Conservation (phyloP, 2,329 filamentous ascomycete species). For the Penicillium thymicola region DNA sequence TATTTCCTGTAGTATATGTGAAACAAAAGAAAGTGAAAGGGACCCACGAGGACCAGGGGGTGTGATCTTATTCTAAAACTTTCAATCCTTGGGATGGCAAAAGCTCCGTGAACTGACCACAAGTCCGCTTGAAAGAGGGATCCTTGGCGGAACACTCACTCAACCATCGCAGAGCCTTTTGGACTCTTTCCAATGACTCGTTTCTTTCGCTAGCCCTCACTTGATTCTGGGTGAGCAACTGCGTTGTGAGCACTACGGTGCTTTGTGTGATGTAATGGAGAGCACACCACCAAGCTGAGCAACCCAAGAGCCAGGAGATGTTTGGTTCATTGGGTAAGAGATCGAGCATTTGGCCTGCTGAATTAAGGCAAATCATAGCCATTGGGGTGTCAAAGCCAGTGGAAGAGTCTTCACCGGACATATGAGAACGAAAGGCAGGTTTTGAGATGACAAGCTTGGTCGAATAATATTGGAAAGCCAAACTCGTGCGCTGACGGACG, state of each 20-base stretch:
- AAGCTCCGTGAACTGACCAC: slow-evolving; percentile 29
- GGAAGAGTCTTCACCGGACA: slow-evolving; percentile 16
- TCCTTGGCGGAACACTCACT: slow-evolving; percentile 34
- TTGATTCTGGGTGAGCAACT: slow-evolving; percentile 33
- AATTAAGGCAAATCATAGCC: slow-evolving; percentile 35
- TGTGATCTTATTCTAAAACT: not conserved
- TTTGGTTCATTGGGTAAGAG: slow-evolving; percentile 37
- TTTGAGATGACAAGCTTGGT: slow-evolving; percentile 5
- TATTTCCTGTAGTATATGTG: not conserved
- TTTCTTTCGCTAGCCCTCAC: slow-evolving; percentile 29
- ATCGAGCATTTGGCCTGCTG: slow-evolving; percentile 33
- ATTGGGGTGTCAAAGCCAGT: slow-evolving; percentile 32
- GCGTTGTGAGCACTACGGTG: slow-evolving; percentile 38
- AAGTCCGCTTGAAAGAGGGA: slow-evolving; percentile 33
- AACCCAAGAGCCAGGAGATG: slow-evolving; percentile 29
- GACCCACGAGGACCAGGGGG: not conserved
- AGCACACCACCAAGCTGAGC: slow-evolving; percentile 41
- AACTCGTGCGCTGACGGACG: slow-evolving; percentile 1
- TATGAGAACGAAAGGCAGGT: not conserved
- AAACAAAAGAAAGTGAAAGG: not conserved
- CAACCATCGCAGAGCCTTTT: slow-evolving; percentile 40
- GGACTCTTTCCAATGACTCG: slow-evolving; percentile 26
- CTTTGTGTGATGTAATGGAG: slow-evolving; percentile 44
- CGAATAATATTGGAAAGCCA: slow-evolving; percentile 8
- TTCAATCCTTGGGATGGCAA: slow-evolving; percentile 20